Evolutionary conservation across 2,329 filamentous ascomycete species (phyloP).

Genomic region (Stemphylium vesicarium): DNA sequence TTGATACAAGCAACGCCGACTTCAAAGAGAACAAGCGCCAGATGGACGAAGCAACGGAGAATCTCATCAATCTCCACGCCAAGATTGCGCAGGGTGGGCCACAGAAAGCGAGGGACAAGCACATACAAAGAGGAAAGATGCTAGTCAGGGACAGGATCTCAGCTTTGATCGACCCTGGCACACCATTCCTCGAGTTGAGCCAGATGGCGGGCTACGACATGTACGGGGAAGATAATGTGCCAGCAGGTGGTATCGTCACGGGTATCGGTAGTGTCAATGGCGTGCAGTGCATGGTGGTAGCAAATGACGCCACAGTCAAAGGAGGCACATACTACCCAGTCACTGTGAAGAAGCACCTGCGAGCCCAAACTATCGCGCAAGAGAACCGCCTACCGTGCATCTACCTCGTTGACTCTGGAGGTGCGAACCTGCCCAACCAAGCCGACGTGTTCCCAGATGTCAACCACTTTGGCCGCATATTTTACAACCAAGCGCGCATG

Average conservation of each 20-base stretch:
- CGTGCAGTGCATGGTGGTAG: conserved; percentile 89
- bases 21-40: conserved; percentile 81
- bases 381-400: conserved; percentile 87
- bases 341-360: conserved; percentile 95
- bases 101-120: conserved; percentile 84
- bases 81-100: conserved; percentile 78
- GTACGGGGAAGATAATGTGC: conserved; percentile 86
- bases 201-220: conserved; percentile 86
- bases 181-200: conserved; percentile 90
- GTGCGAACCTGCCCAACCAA: conserved; percentile 93
- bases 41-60: conserved; percentile 75
- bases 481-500: conserved; percentile 98
- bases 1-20: conserved; percentile 78
- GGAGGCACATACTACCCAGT: conserved; percentile 97
- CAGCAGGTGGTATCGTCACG: conserved; percentile 89
- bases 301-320: conserved; percentile 97
- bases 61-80: conserved; percentile 72
- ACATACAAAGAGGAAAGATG: conserved; percentile 90
- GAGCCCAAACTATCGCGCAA: conserved; percentile 87
- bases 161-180: conserved; percentile 85
- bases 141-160: conserved; percentile 87
- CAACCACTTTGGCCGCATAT: conserved; percentile 96
- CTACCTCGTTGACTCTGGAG: conserved; percentile 94
- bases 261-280: conserved; percentile 90
- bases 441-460: conserved; percentile 94